Conservation (phyloP, 371 early-diverging fungal species). For the Neoconidiobolus thromboides region DNA sequence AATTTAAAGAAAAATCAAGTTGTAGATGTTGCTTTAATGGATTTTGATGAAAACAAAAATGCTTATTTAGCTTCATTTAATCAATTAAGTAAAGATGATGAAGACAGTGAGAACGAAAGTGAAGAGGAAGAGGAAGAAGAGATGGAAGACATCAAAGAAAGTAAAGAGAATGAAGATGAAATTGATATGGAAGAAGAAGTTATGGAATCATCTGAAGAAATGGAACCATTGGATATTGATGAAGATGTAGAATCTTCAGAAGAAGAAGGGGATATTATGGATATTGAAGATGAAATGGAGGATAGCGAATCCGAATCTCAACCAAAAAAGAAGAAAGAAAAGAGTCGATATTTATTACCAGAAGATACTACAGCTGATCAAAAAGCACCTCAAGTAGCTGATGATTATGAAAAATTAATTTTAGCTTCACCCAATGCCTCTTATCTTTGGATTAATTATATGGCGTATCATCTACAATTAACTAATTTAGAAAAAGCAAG, state of each 20-base stretch:
- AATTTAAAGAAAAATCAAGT: constrained; percentile 35
- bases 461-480: constrained; percentile 85
- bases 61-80: constrained; percentile 59
- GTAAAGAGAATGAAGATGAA: constrained; percentile 14
- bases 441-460: constrained; percentile 93
- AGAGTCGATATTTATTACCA: constrained; percentile 13
- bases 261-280: constrained; percentile 6
- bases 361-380: constrained; percentile 35
- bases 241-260: constrained; percentile 8
- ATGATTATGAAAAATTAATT: constrained; percentile 74
- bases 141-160: constrained; percentile 6
- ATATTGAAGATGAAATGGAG: constrained; percentile 24
- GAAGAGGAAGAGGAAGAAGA: constrained; percentile 20
- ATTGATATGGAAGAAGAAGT: constrained; percentile 10
- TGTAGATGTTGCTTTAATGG: constrained; percentile 50
- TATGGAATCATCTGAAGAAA: too few species aligned
- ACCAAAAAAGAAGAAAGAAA: constrained; percentile 7
- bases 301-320: constrained; percentile 15
- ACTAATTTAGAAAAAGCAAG: constrained; percentile 83
- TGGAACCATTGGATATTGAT: neutral
- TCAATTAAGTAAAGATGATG: constrained; percentile 24
- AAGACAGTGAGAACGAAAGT: constrained; percentile 16
- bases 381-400: constrained; percentile 31
- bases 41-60: constrained; percentile 49
- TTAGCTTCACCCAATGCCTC: constrained; percentile 90